Evolutionary conservation across 768 basidiomycete genomes (phyloP).

Genomic region (Tremella mesenterica): DNA sequence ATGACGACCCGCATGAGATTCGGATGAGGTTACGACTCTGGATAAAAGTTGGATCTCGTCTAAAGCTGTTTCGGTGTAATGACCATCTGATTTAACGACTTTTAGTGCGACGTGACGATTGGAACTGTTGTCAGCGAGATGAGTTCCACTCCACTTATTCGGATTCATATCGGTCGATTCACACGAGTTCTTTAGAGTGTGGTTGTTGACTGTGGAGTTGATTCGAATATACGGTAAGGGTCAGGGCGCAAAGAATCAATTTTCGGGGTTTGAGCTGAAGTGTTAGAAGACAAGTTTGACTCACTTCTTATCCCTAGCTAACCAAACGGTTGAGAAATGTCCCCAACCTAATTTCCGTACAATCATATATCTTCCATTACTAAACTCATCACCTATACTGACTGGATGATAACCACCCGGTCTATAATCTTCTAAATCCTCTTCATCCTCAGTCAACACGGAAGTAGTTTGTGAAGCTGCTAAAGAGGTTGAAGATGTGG

Average conservation of each 20-base stretch:
- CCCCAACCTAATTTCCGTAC: conserved; percentile 73
- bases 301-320: conserved; percentile 45
- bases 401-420: conserved; percentile 59
- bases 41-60: conserved; percentile 98
- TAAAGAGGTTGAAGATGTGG: conserved; percentile 24
- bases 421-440: conserved; percentile 80
- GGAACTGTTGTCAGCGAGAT: conserved; percentile 55
- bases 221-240: too few species aligned
- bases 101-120: conserved; percentile 97
- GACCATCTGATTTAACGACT: conserved; percentile 92
- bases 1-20: conserved; percentile 72
- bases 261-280: background rate
- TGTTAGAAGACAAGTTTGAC: conserved; percentile 6
- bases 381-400: conserved; percentile 74
- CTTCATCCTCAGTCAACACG: conserved; percentile 47
- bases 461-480: conserved; percentile 31
- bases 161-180: background rate
- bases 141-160: background rate
- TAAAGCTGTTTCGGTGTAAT: conserved; percentile 95
- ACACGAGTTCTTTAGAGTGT: too few species aligned
- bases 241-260: background rate
- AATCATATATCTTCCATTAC: conserved; percentile 71
- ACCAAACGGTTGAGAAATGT: conserved; percentile 45
- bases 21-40: conserved; percentile 77
- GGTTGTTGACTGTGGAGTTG: too few species aligned